Evolutionary conservation across 2,329 filamentous ascomycete genomes (phyloP), one percentile per base, ranked within the genome.

Genomic region (Trichophyton rubrum): DNA sequence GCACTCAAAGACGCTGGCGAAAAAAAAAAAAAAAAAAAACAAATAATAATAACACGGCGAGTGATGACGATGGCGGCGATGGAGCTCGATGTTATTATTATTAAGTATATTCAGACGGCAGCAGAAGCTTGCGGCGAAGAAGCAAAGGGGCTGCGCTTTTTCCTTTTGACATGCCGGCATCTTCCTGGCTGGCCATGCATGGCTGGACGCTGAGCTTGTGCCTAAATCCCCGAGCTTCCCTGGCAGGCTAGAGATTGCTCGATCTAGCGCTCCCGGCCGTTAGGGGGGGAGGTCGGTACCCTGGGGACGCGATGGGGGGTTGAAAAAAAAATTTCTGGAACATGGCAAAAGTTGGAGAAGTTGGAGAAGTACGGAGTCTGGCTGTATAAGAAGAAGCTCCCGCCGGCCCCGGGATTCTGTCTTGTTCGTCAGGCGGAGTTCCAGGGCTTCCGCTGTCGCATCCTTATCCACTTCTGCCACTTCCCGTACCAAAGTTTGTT

Each of bases 211-310:
- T 51, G 11, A 9, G 45, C 45, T 51, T 51, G 45, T 27, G 3
- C 45, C 51, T n/a, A 55, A 55, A 55, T 55, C 51, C 51, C 51
- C 51, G 51, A 35, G 33, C 51, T 27, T 35, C 27, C 27, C 51
- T 55, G 33, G 51, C 47, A 9, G 9, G 22, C 13, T 3, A 33
- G 30, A 35, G 24, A 3, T 55, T 55, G 27, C 33, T 35, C 27
- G 51, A 17, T 53, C 49, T 30, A 20, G 49, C 30, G 8, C 51
- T 17, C 51, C 33, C 33, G 51, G 51, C 51, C 27, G 51, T 55
- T 55, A 30, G 27, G 51, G 51, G 51, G 51, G 51, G 27, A 13
- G 9, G 40, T 6, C 40, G 40, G n/a, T 5, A 55, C 49, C 24
- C 17, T 35, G 15, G 49, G 49, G 24, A 8, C 13, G 6, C 20